phyloP scores from a whole-genome alignment of 2,329 filamentous ascomycete species.

The Hymenoscyphus linearis region DNA sequence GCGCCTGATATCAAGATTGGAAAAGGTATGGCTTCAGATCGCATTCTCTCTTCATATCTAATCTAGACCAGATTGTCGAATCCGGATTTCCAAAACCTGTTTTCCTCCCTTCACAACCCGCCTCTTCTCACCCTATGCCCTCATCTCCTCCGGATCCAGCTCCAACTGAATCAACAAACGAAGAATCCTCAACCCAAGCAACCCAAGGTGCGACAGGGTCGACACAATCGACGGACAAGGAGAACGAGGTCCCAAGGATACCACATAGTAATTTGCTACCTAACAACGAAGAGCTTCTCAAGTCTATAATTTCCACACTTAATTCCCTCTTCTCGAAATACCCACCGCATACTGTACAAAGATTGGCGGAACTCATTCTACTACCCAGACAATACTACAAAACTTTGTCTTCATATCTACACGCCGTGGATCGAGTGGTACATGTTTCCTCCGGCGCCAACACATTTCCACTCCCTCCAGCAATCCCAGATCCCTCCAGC shows the following conservation, averaged over 20 bases:
- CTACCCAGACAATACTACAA: conserved; percentile 73
- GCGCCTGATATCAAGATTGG: conserved; percentile 35
- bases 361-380: conserved; percentile 80
- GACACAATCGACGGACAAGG: conserved; percentile 58
- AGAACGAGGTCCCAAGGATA: conserved; percentile 50
- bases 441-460: conserved; percentile 80
- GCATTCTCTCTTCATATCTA: not conserved
- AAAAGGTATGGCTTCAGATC: conserved; percentile 24
- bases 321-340: conserved; percentile 61
- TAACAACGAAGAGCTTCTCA: conserved; percentile 57
- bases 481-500: conserved; percentile 52
- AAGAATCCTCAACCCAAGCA: conserved; percentile 23
- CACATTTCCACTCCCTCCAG: conserved; percentile 75
- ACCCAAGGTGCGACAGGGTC: conserved; percentile 5
- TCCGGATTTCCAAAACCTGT: conserved; percentile 34
- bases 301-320: conserved; percentile 57
- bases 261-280: conserved; percentile 50
- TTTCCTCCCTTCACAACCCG: conserved; percentile 41
- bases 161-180: conserved; percentile 39
- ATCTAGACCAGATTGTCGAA: conserved; percentile 17
- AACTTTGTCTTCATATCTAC: conserved; percentile 76
- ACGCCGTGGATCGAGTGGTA: conserved; percentile 84
- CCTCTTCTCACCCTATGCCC: conserved; percentile 41
- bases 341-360: conserved; percentile 89
- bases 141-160: conserved; percentile 43